Evolutionary conservation across 345 rosid genomes (phyloP), one percentile per base, ranked within the genome.

Genomic region (Corchorus capsularis): DNA sequence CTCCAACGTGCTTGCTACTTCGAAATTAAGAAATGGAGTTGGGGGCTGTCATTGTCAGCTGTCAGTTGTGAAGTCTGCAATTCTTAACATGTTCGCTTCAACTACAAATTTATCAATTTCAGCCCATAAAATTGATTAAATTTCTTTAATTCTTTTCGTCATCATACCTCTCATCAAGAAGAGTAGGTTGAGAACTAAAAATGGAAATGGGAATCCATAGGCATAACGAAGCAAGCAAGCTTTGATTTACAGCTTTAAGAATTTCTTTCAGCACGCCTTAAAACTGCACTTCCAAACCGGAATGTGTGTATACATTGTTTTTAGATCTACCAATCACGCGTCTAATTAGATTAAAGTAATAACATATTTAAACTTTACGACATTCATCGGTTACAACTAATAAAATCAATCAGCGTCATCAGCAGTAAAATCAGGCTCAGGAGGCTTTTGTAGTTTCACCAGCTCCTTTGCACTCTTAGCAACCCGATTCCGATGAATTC

Each of bases 361-460:
- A 53, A 39, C 43, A 27, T 17, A 64, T n/a, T 20, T 60, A 53
- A 49, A 72, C 47, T 71, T 35, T 4, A 35, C n/a, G 27, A 43
- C 41, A 69, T 63, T 63, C 60, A 68, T 53, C 10, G 34, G 56
- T 27, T 32, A 66, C 47, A 66, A 27, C 27, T 27, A 27, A 27
- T 27, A 27, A 27, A 70, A 69, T 85, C 85, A 86, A 66, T 87
- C 89, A 37, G 85, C 84, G 78, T 89, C 96, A 74, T 95, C 99
- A 3, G 92, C 97, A 5, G 92, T 87, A 80, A 95, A 95, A 86
- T 95, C 99, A 22, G 99, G 99, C 64, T 95, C 99, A 0, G 97
- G 90, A 69, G 99, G 99, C 80, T 95, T 95, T 88, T 85, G 96
- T 46, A 91, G 83, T 72, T 84, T 89, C 87, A 92, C 92, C 74